A percentile compares a stretch with the other conserved stretches of the same genome.
These are phyloP conservation scores for Moniliophthora roreri DNA, from an alignment of 1,284 basidiomycete species.

Conservation along the genomic window DNA sequence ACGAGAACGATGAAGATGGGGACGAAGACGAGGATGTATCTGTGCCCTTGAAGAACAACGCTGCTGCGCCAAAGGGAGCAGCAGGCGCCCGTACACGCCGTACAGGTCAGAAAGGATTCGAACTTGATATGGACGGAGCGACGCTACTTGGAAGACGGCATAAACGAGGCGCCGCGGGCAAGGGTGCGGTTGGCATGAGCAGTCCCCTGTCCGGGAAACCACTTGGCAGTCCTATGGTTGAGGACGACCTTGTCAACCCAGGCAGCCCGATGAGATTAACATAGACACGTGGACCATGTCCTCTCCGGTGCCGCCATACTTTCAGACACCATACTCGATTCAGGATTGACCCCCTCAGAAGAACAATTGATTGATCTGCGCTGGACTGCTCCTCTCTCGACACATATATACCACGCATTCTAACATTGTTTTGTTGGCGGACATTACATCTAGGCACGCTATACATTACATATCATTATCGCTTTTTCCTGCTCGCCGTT, in stretches of 20 bases:
- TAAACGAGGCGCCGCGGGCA: slow-evolving; percentile 33
- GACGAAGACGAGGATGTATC: slow-evolving; percentile 50
- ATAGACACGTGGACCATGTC: not conserved
- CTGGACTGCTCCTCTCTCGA: slow-evolving; percentile 2
- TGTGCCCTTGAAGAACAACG: slow-evolving; percentile 27
- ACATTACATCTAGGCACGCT: slow-evolving; percentile 11
- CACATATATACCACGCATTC: not conserved
- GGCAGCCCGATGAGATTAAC: slow-evolving; percentile 22
- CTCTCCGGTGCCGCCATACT: not conserved
- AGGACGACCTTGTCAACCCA: slow-evolving; percentile 9
- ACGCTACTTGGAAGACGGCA: slow-evolving; percentile 80
- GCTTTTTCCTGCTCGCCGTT: not conserved
- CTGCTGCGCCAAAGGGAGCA: slow-evolving; percentile 26
- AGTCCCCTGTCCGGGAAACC: slow-evolving; percentile 39
- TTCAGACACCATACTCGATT: not conserved
- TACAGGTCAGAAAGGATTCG: slow-evolving; percentile 51
- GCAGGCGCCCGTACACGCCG: slow-evolving; percentile 21
- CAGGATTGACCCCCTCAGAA: too few relatives aligned
- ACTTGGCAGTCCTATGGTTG: slow-evolving; percentile 27
- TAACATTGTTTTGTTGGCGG: slow-evolving; percentile 6
- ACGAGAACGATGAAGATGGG: slow-evolving; percentile 89
- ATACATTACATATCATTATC: not conserved
- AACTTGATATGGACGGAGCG: slow-evolving; percentile 82
- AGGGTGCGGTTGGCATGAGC: slow-evolving; percentile 26
- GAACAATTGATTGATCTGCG: not conserved